A percentile compares a stretch with the other conserved stretches of the same genome.
Evolutionary conservation across 2,329 filamentous ascomycete genomes (phyloP).

Genomic region (Aspergillus luchuensis): DNA sequence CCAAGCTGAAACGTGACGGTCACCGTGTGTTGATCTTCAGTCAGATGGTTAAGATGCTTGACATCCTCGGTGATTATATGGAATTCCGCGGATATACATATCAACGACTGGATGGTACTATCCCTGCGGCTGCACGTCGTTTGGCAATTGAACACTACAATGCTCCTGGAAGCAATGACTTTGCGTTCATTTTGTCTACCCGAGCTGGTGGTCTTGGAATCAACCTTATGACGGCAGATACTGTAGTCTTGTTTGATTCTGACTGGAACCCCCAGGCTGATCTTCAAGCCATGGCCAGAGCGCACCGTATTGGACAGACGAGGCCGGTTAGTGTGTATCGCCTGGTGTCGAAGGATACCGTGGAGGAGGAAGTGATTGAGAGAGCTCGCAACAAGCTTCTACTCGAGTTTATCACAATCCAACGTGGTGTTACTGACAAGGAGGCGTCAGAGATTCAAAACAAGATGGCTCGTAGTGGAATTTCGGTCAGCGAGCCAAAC

Average conservation of each 20-base stretch:
- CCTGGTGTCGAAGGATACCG: constrained; percentile 94
- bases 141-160: constrained; percentile 99
- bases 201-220: constrained; percentile 97
- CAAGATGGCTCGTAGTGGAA: constrained; percentile 68
- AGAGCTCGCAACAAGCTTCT: constrained; percentile 96
- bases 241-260: constrained; percentile 95
- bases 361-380: constrained; percentile 96
- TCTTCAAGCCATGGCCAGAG: constrained; percentile 96
- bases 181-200: constrained; percentile 93
- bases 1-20: constrained; percentile 88
- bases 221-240: constrained; percentile 98
- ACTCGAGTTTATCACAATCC: constrained; percentile 95
- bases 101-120: constrained; percentile 92
- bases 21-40: constrained; percentile 98
- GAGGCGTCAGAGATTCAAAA: constrained; percentile 80
- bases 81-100: constrained; percentile 92
- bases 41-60: constrained; percentile 99
- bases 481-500: constrained; percentile 70
- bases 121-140: constrained; percentile 81
- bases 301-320: constrained; percentile 96
- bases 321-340: constrained; percentile 95
- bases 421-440: constrained; percentile 94
- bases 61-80: constrained; percentile 93
- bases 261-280: constrained; percentile 97
- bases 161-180: constrained; percentile 91